Evolutionary conservation across 2,329 filamentous ascomycete species (phyloP).

Genomic region (Ilyonectria sp.): DNA sequence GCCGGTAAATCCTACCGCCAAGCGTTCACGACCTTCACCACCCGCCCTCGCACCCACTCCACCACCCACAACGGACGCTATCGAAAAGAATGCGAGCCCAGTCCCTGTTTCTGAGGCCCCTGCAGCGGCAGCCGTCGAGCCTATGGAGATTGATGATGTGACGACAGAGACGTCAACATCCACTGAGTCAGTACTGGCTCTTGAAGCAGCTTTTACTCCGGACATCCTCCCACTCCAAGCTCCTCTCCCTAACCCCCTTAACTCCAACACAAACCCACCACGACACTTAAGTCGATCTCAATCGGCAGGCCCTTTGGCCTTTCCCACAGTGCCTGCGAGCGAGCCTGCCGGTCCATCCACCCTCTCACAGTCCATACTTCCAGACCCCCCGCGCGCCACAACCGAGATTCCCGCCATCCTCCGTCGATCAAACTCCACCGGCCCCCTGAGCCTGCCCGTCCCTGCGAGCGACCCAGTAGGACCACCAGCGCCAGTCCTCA

Average conservation of each 20-base stretch:
- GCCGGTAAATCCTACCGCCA: slow-evolving; percentile 36
- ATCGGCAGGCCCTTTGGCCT: slow-evolving; percentile 55
- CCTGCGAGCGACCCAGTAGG: slow-evolving; percentile 65
- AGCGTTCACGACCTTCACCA: slow-evolving; percentile 42
- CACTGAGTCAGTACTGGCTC: slow-evolving; percentile 36
- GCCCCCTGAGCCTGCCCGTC: slow-evolving; percentile 53
- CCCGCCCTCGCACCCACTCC: slow-evolving; percentile 54
- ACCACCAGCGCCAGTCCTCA: slow-evolving; percentile 45
- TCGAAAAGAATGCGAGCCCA: slow-evolving; percentile 53
- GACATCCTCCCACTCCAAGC: slow-evolving; percentile 21
- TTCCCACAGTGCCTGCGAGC: slow-evolving; percentile 61
- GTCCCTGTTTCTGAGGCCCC: slow-evolving; percentile 31
- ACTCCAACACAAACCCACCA: slow-evolving; percentile 23
- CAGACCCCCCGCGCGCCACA: slow-evolving; percentile 36
- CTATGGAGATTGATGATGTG: slow-evolving; percentile 9
- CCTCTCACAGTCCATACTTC: slow-evolving; percentile 52
- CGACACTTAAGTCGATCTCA: slow-evolving; percentile 55
- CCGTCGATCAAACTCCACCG: slow-evolving; percentile 57
- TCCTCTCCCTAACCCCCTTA: slow-evolving; percentile 27
- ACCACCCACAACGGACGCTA: slow-evolving; percentile 57
- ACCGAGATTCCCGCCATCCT: slow-evolving; percentile 55
- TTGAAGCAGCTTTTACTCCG: slow-evolving; percentile 33
- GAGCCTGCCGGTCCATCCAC: slow-evolving; percentile 64
- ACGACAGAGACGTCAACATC: slow-evolving; percentile 24
- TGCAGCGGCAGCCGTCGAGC: slow-evolving; percentile 27